Percentiles rank a stretch among this genome's conserved stretches.
These are phyloP conservation scores for Zygosaccharomyces siamensis DNA, from an alignment of 805 yeast species.

Conservation along the genomic window DNA sequence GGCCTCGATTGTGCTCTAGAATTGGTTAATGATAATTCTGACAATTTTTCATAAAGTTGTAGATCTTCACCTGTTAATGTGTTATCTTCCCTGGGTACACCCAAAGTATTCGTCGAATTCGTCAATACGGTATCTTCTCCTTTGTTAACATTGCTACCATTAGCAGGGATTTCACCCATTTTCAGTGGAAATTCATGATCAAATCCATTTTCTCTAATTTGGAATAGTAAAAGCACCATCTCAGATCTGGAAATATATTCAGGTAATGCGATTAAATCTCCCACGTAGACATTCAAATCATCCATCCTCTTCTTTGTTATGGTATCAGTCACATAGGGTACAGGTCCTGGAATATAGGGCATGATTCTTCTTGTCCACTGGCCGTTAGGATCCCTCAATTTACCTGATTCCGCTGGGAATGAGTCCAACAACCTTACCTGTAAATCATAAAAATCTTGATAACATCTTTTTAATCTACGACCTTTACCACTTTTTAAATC, in stretches of 20 bases:
- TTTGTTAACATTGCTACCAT: slow-evolving; percentile 3
- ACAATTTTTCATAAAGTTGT: slow-evolving; percentile 26
- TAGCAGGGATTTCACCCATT: slow-evolving; percentile 4
- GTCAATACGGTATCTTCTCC: slow-evolving; percentile 15
- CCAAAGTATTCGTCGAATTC: slow-evolving; percentile 3
- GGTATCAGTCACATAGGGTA: slow-evolving; percentile 81
- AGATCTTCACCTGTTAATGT: slow-evolving; percentile 34
- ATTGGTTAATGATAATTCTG: slow-evolving; percentile 24
- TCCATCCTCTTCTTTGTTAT: slow-evolving; percentile 52
- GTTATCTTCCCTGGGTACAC: slow-evolving; percentile 26
- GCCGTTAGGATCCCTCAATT: slow-evolving; percentile 41
- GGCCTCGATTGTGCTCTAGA: slow-evolving; percentile 30
- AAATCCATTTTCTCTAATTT: slow-evolving; percentile 38
- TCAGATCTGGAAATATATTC: slow-evolving; percentile 64
- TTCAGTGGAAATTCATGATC: slow-evolving; percentile 28
- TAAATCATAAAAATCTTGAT: slow-evolving; percentile 93
- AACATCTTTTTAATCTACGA: slow-evolving; percentile 76
- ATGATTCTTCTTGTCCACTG: slow-evolving; percentile 71
- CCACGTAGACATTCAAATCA: slow-evolving; percentile 53
- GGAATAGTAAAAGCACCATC: slow-evolving; percentile 68
- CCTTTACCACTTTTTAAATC: slow-evolving; percentile 60
- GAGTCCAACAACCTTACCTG: slow-evolving; percentile 77
- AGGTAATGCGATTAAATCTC: slow-evolving; percentile 65
- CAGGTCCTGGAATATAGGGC: slow-evolving; percentile 95
- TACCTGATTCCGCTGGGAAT: slow-evolving; percentile 91